These are phyloP conservation scores for Dimocarpus longan DNA, from an alignment of 345 rosid species.

Conservation along the genomic window DNA sequence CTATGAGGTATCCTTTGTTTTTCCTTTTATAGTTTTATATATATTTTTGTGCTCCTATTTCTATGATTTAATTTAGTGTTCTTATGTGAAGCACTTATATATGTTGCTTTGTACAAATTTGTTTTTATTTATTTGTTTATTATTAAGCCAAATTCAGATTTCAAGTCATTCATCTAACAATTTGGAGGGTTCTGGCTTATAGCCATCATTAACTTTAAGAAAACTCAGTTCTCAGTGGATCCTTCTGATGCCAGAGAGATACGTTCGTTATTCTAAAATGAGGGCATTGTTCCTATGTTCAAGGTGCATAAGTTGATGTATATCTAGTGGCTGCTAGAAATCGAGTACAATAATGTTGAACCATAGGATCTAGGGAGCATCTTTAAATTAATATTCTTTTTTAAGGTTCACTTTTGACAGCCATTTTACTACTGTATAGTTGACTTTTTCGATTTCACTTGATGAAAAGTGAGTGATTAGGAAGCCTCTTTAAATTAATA, in stretches of 20 bases:
- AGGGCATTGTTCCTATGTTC: background rate
- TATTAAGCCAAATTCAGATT: background rate
- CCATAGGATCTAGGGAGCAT: background rate
- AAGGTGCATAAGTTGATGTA: background rate
- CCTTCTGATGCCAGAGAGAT: background rate
- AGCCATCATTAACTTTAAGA: background rate
- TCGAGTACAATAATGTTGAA: background rate
- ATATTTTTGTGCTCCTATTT: background rate
- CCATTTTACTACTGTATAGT: too few species aligned
- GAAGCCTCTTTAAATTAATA: background rate
- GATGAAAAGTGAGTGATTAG: too few species aligned
- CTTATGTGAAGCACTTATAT: background rate
- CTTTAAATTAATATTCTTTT: background rate
- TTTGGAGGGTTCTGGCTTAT: background rate
- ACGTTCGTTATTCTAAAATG: background rate
- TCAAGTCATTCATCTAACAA: background rate
- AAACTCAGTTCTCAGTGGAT: background rate
- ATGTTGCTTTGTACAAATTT: background rate
- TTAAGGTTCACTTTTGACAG: too few species aligned
- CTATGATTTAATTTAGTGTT: background rate
- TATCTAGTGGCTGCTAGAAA: background rate
- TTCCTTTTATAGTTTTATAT: background rate
- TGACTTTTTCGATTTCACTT: too few species aligned
- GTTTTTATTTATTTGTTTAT: too few species aligned
- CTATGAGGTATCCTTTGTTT: conserved; percentile 60